Percentiles rank a stretch among this genome's conserved stretches.
phyloP scores from a whole-genome alignment of 2,329 filamentous ascomycete genomes.

The Aspergillus niger region DNA sequence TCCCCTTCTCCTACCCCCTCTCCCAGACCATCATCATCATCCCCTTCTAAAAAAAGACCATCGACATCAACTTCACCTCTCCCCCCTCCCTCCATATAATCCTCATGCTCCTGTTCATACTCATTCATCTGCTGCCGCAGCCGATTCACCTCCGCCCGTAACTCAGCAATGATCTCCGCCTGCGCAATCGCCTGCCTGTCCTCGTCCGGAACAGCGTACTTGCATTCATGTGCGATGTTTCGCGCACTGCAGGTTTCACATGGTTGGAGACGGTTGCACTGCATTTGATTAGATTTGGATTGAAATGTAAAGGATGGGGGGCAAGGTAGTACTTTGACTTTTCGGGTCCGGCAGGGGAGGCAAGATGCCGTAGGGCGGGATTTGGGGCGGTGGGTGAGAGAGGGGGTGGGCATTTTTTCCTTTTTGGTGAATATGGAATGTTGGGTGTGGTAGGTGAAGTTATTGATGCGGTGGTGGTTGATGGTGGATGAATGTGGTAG shows the following conservation, averaged over 20 bases:
- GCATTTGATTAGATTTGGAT: background rate
- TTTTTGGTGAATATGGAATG: too few relatives aligned
- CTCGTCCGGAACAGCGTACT: conserved; percentile 16
- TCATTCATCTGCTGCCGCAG: too few relatives aligned
- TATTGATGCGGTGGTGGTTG: background rate
- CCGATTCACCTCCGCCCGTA: conserved; percentile 12
- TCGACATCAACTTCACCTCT: too few relatives aligned
- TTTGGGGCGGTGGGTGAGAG: conserved; percentile 10
- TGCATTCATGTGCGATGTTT: conserved; percentile 17
- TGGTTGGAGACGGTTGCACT: conserved; percentile 23
- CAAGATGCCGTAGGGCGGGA: conserved; percentile 22
- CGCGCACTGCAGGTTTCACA: conserved; percentile 22
- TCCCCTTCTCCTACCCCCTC: conserved; percentile 1
- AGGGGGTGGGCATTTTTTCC: too few relatives aligned
- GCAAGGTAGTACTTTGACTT: conserved; percentile 22
- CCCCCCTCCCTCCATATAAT: too few relatives aligned
- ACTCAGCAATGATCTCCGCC: conserved; percentile 20
- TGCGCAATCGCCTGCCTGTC: conserved; percentile 23
- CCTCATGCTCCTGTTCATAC: too few relatives aligned
- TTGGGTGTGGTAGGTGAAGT: background rate
- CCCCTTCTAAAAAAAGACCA: too few relatives aligned
- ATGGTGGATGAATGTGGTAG: background rate
- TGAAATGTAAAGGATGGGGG: background rate
- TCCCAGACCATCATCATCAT: background rate
- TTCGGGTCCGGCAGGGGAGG: conserved; percentile 16